A percentile compares a stretch with the other conserved stretches of the same genome.
phyloP scores from a whole-genome alignment of 495 filamentous ascomycete species.

The Beverwykella pulmonaria region DNA sequence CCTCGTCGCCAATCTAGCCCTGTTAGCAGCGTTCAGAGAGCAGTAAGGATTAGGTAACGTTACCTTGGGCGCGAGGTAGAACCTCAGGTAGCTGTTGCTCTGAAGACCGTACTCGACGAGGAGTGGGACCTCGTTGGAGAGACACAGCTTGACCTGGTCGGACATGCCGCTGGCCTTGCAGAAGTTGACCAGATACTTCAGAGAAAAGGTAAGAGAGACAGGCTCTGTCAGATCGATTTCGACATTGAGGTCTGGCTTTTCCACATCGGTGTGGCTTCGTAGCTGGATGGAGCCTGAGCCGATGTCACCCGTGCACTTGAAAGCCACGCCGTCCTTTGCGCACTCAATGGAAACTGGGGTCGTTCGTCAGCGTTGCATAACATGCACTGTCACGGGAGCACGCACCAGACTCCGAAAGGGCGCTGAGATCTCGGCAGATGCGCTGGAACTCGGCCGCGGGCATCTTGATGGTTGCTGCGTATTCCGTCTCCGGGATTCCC shows the following conservation, averaged over 20 bases:
- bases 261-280: conserved; percentile 83
- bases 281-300: conserved; percentile 92
- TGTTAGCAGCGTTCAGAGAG: conserved; percentile 21
- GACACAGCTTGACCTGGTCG: conserved; percentile 78
- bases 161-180: conserved; percentile 94
- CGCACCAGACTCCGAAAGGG: conserved; percentile 89
- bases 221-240: conserved; percentile 90
- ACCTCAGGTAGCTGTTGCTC: conserved; percentile 85
- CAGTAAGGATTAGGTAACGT: conserved; percentile 36
- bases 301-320: conserved; percentile 91
- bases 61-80: conserved; percentile 98
- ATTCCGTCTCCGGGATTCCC: conserved; percentile 98
- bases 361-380: neutral
- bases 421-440: conserved; percentile 89
- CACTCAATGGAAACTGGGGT: conserved; percentile 87
- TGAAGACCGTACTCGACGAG: conserved; percentile 86
- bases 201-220: conserved; percentile 93
- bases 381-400: neutral
- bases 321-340: conserved; percentile 96
- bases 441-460: conserved; percentile 88
- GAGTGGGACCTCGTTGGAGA: conserved; percentile 95
- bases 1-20: conserved; percentile 83
- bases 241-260: conserved; percentile 84
- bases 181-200: conserved; percentile 99
- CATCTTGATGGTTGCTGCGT: conserved; percentile 88